A percentile compares a stretch with the other conserved stretches of the same genome.
These are phyloP conservation scores for Amphicarpaea edgeworthii DNA, from an alignment of 306 rosid species.

Conservation along the genomic window DNA sequence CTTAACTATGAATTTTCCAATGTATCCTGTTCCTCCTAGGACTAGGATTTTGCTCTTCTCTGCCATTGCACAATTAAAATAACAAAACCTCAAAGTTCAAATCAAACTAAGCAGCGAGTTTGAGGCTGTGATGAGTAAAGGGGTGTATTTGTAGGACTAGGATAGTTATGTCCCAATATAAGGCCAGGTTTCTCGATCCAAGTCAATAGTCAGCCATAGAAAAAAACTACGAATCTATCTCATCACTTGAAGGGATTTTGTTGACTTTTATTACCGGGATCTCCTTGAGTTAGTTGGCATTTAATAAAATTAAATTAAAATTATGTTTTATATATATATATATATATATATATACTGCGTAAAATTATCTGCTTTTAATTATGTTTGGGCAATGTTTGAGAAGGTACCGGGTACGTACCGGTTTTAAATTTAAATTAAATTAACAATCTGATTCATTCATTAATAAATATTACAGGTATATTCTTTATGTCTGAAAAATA, in stretches of 20 bases:
- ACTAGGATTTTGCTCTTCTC: conserved; percentile 53
- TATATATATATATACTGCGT: too few relatives aligned
- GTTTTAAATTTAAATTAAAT: not conserved
- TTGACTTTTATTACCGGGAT: not conserved
- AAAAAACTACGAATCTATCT: not conserved
- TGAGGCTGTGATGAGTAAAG: not conserved
- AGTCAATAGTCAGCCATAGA: not conserved
- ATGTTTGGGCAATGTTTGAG: not conserved
- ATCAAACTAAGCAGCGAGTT: not conserved
- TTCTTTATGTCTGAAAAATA: not conserved
- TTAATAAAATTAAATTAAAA: not conserved
- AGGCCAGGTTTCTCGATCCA: not conserved
- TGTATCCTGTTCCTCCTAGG: conserved; percentile 51
- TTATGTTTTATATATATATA: too few relatives aligned
- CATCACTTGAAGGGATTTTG: not conserved
- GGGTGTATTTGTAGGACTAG: conserved; percentile 25
- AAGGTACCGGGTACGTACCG: not conserved
- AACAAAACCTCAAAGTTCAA: not conserved
- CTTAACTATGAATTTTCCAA: conserved; percentile 40
- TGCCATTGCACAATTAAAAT: conserved; percentile 35
- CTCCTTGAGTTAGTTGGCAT: not conserved
- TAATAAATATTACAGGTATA: too few relatives aligned
- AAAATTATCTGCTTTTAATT: not conserved
- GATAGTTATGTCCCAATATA: not conserved
- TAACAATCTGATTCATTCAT: too few relatives aligned